These are phyloP conservation scores for Phytomonas francai DNA, from an alignment of 208 protist genomes.

Conservation along the genomic window DNA sequence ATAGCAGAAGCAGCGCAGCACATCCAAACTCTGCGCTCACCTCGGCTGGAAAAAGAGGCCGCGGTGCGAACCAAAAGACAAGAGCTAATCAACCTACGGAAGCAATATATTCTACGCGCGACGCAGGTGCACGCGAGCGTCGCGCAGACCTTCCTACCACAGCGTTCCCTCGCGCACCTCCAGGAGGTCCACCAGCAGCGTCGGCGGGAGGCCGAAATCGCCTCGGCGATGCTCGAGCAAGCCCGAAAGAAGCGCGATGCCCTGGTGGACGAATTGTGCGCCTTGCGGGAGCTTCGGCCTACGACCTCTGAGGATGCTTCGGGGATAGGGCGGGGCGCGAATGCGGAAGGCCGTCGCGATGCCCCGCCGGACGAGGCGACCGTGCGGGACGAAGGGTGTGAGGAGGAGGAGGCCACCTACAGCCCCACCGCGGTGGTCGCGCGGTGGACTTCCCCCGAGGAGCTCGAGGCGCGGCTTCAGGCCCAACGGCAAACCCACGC, in stretches of 20 bases:
- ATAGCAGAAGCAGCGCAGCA: constrained; percentile 10
- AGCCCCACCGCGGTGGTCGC: background rate
- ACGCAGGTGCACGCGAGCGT: constrained; percentile 15
- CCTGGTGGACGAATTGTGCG: too few relatives aligned
- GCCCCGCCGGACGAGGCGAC: background rate
- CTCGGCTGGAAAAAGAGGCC: constrained; percentile 11
- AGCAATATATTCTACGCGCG: constrained; percentile 12
- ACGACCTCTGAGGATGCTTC: background rate
- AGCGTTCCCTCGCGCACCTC: constrained; percentile 13
- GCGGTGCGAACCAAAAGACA: background rate
- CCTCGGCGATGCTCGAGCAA: background rate
- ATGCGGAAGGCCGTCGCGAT: background rate
- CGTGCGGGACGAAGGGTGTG: background rate
- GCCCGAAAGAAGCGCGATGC: too few relatives aligned
- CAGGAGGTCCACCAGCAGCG: constrained; percentile 6
- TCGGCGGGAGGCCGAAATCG: background rate
- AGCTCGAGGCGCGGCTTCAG: background rate
- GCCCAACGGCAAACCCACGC: constrained; percentile 4
- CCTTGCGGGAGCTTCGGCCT: background rate
- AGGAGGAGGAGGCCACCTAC: background rate
- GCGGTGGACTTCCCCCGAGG: background rate
- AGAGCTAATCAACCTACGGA: constrained; percentile 15
- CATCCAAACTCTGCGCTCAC: constrained; percentile 21
- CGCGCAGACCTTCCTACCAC: constrained; percentile 12
- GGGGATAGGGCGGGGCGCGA: background rate